Base-by-base conservation (phyloP, 176 grass and related monocot species). In the Carex pumila region DNA sequence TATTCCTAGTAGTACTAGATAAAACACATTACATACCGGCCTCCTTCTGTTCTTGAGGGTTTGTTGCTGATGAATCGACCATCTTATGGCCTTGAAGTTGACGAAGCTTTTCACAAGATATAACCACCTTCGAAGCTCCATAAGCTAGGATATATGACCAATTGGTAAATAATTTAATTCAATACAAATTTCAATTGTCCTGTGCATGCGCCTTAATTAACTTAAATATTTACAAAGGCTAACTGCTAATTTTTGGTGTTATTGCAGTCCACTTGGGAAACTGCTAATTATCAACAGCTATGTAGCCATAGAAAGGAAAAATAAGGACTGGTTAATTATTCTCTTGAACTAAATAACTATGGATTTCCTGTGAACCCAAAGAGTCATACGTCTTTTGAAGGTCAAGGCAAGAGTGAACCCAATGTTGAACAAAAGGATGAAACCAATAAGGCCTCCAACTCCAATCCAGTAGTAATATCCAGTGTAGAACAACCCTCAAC, bases 391-490 rank as follows among this genome's bases (percentile, higher is more conserved):
- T 64, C 58, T 90, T 86, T 73, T 97, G 69, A 92, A 84, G 84
- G 88, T 92, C 78, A 97, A 91, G 47, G 85, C 79, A 6, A 91
- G 58, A 18, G 90, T 64, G 85, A 91, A 94, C 65, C 69, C 92
- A 47, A 87, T 61, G 66, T 97, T 97, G 32, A 91, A 87, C 29
- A 97, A 73, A 8, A 97, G 49, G 49, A 88, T 85, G 76, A 86
- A 94, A 9, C 85, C 88, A 71, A 89, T 15, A 50, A 97, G 47
- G 87, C 92, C 94, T 83, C 85, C 94, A 56, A 94, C 29, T 83
- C 88, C 86, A 69, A 94, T 92, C 94, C 92, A 97, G 59, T 94
- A 97, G 64, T 88, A 94, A 87, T 97, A 65, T 45, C 14, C 52
- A 2, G 85, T 32, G 77, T 92, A 97, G 86, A 94, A 81, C 54